phyloP scores from a whole-genome alignment of 352 stramenopile species.

The Pythium aphanidermatum region DNA sequence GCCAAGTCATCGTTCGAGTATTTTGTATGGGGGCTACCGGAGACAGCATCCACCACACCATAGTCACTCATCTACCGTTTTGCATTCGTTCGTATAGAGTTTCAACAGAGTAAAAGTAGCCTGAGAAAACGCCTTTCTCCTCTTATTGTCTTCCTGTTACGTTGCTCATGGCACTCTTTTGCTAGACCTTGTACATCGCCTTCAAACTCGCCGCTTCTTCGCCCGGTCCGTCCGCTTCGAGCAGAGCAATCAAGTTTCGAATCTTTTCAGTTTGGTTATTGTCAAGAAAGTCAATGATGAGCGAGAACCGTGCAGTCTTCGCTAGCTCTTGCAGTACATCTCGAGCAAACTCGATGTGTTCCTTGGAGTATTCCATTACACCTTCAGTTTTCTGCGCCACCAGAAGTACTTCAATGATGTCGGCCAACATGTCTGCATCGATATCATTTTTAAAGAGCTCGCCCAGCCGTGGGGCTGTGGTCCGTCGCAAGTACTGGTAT shows the following conservation, averaged over 20 bases:
- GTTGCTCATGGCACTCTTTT: too few relatives aligned
- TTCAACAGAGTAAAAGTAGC: too few relatives aligned
- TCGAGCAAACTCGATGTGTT: conserved; percentile 29
- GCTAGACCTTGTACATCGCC: conserved; percentile 2
- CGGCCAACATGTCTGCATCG: conserved; percentile 62
- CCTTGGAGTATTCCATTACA: conserved; percentile 1
- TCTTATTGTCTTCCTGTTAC: too few relatives aligned
- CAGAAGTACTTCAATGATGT: conserved; percentile 52
- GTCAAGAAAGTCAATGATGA: conserved; percentile 69
- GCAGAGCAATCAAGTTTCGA: conserved; percentile 23
- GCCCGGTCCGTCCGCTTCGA: conserved; percentile 1
- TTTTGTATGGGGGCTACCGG: conserved; percentile 45
- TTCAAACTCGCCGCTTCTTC: not conserved
- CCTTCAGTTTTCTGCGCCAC: not conserved
- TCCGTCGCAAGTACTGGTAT: conserved; percentile 56
- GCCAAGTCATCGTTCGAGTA: conserved; percentile 85
- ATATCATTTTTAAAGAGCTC: conserved; percentile 64
- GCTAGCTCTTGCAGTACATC: conserved; percentile 34
- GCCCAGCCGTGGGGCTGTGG: conserved; percentile 32
- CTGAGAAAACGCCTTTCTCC: too few relatives aligned
- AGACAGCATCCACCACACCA: conserved; percentile 22
- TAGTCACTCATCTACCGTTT: too few relatives aligned
- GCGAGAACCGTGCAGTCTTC: conserved; percentile 39
- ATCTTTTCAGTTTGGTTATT: conserved; percentile 54
- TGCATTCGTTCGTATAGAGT: conserved; percentile 14